Base-by-base conservation (phyloP, 139 green algal genomes). In the Trebouxia sp. region DNA sequence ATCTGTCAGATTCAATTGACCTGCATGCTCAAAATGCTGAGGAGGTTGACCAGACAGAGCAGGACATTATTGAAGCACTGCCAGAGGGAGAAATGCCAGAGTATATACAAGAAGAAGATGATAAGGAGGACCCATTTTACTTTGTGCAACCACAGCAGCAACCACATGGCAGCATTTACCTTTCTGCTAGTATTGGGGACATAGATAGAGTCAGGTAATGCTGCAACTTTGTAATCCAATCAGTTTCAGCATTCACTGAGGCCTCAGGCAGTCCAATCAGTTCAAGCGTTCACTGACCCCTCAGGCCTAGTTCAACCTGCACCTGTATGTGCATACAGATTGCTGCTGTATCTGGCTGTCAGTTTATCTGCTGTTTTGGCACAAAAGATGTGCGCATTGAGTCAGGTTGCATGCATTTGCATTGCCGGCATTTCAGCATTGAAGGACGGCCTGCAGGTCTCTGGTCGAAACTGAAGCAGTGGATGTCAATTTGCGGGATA, bases 401-500 rank as follows among this genome's bases (percentile, higher is more conserved):
- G n/a, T n/a, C n/a, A n/a, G n/a, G n/a, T n/a, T n/a, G 42, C 37
- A 20, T 77, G 69, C 72, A 79, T 56, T 45, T 37, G 41, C 35
- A 14, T 77, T 56, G 50, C 41, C 53, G 38, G 69, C 20, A 6
- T 22, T 26, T 41, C 5, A 77, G 69, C 41, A 55, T 28, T 14
- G 67, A 24, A 50, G 41, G 51, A 8, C 41, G 28, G 37, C 26
- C 30, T 75, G 70, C 66, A 85, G 69, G 66, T 76, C 79, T 47
- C 53, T 85, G 66, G 41, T 85, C 5, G 66, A 85, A 17, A 38
- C 51, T 8, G 76, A 85, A 28, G 50, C 35, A 10, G 76, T 85
- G 30, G 82, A 85, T 47, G 76, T 85, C n/a, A 85, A 85, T 47
- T 35, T 42, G n/a, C 50, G 81, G 42, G 42, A 51, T 38, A 24